These are phyloP conservation scores for Vanilla planifolia DNA, from an alignment of 106 monocot genomes.

Conservation along the genomic window DNA sequence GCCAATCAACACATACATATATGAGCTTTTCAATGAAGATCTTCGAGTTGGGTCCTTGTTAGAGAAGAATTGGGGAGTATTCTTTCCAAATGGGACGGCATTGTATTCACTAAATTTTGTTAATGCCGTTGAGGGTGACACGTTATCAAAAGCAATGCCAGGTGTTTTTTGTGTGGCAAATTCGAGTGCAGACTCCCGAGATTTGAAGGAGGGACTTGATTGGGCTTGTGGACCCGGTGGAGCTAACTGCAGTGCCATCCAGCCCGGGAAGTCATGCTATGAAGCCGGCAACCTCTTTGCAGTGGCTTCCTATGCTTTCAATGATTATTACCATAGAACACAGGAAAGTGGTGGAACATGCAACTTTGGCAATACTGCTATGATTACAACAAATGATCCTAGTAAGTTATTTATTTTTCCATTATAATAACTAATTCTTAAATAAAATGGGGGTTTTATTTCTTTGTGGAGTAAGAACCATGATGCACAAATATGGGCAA, in stretches of 20 bases:
- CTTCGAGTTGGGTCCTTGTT: conserved; percentile 39
- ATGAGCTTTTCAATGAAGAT: conserved; percentile 86
- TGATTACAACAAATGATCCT: conserved; percentile 48
- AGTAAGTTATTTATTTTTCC: conserved; percentile 33
- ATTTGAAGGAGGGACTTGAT: conserved; percentile 67
- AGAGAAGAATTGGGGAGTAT: conserved; percentile 75
- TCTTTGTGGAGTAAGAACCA: background rate
- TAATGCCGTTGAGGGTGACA: background rate
- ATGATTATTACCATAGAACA: conserved; percentile 62
- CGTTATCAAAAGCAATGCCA: conserved; percentile 21
- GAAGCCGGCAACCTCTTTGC: conserved; percentile 28
- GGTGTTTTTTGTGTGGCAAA: conserved; percentile 78
- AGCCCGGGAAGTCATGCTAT: conserved; percentile 77
- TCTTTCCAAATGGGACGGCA: conserved; percentile 54
- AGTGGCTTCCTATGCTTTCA: conserved; percentile 67
- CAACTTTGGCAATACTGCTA: conserved; percentile 50
- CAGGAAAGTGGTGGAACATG: conserved; percentile 70
- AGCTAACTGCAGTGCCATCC: conserved; percentile 80
- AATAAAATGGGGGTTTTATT: background rate
- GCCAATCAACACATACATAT: conserved; percentile 48
- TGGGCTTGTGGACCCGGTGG: conserved; percentile 88
- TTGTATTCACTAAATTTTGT: conserved; percentile 51
- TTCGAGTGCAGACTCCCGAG: conserved; percentile 35
- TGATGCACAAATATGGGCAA: background rate
- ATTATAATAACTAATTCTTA: too few species aligned